These are phyloP conservation scores for Gautieria morchelliformis DNA, from an alignment of 768 basidiomycete genomes.

Conservation along the genomic window DNA sequence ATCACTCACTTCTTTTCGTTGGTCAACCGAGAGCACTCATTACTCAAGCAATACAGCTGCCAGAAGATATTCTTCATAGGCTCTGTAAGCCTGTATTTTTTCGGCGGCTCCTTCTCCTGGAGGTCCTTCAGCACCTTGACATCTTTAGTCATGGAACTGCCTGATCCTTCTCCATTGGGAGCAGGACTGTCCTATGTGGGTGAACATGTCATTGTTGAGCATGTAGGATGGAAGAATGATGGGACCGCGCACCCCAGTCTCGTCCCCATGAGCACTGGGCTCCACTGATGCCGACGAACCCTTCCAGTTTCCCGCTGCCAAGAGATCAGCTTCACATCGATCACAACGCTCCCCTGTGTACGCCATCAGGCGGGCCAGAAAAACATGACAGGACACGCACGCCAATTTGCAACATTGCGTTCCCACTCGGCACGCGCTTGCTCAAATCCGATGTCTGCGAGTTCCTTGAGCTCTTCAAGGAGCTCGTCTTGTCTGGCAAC, in stretches of 20 bases:
- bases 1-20: slow-evolving; percentile 23
- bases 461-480: slow-evolving; percentile 47
- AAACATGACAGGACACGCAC: slow-evolving; percentile 27
- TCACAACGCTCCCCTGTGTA: slow-evolving; percentile 37
- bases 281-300: neutral
- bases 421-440: slow-evolving; percentile 74
- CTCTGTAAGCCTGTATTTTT: slow-evolving; percentile 74
- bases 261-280: slow-evolving; percentile 1
- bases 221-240: neutral
- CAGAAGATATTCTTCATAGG: slow-evolving; percentile 71
- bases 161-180: neutral
- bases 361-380: neutral
- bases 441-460: slow-evolving; percentile 56
- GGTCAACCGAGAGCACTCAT: slow-evolving; percentile 61
- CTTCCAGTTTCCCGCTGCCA: slow-evolving; percentile 15
- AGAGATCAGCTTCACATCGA: slow-evolving; percentile 25
- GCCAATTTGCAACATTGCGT: slow-evolving; percentile 59
- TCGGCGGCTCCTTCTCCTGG: slow-evolving; percentile 39
- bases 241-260: neutral
- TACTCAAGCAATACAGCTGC: slow-evolving; percentile 72
- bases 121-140: neutral
- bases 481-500: slow-evolving; percentile 59
- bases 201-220: neutral
- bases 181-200: neutral
- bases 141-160: neutral